These are phyloP conservation scores for Zygotorulaspora florentina DNA, from an alignment of 805 yeast genomes.

Conservation along the genomic window DNA sequence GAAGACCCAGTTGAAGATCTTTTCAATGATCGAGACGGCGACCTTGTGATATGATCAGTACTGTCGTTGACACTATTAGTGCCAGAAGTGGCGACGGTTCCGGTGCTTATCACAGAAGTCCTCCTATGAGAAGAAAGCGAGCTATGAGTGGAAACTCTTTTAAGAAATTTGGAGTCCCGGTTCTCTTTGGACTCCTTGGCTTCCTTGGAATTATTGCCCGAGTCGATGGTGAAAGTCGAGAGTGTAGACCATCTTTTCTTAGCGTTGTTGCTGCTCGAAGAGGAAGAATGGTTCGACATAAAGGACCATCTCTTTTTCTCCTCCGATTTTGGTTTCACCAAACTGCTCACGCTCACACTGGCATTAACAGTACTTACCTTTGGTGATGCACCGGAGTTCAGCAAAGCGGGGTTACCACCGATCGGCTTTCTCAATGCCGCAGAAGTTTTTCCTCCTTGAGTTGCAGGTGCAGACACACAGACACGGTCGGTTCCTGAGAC, in stretches of 20 bases:
- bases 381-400: not conserved
- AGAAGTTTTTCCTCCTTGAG: not conserved
- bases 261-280: slow-evolving; percentile 13
- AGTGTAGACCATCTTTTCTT: slow-evolving; percentile 34
- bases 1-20: slow-evolving; percentile 34
- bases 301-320: slow-evolving; percentile 33
- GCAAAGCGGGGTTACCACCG: not conserved
- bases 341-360: not conserved
- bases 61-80: not conserved
- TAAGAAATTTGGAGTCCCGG: slow-evolving; percentile 11
- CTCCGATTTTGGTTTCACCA: slow-evolving; percentile 9
- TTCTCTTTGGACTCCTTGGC: slow-evolving; percentile 12
- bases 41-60: slow-evolving; percentile 5
- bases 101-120: slow-evolving; percentile 13
- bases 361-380: not conserved
- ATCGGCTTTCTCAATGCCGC: not conserved
- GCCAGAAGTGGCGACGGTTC: not conserved
- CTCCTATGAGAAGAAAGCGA: slow-evolving; percentile 17
- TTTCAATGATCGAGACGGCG: slow-evolving; percentile 16
- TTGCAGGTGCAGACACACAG: not conserved
- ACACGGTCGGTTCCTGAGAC: not conserved
- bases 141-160: slow-evolving; percentile 16
- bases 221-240: slow-evolving; percentile 23
- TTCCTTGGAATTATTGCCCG: slow-evolving; percentile 8
- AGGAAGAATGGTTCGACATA: slow-evolving; percentile 27